Conservation (phyloP, 768 basidiomycete species). For the Solioccasus polychromus region DNA sequence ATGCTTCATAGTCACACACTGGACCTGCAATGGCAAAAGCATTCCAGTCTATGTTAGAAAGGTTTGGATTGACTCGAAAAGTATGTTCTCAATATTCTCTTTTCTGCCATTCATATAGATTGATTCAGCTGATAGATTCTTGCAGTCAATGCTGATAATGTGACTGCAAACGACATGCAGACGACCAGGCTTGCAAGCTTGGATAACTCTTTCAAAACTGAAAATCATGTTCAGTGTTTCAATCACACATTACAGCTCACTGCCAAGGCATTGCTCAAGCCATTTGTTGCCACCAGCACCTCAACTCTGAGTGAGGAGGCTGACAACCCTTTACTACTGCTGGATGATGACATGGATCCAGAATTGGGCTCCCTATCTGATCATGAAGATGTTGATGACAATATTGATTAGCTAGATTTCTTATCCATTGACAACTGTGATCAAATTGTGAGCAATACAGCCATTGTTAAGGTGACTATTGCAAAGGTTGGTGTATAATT, state of each 20-base stretch:
- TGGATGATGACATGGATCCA: neutral
- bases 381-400: too few relatives aligned
- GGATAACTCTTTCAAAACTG: neutral
- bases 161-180: neutral
- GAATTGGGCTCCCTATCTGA: too few relatives aligned
- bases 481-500: neutral
- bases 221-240: neutral
- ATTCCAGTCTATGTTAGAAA: neutral
- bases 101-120: neutral
- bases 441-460: too few relatives aligned
- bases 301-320: too few relatives aligned
- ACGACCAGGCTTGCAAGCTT: neutral
- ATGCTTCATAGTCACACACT: neutral
- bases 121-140: neutral
- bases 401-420: too few relatives aligned
- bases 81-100: neutral
- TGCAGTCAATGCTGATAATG: neutral
- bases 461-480: neutral
- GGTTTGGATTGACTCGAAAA: neutral
- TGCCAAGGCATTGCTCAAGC: neutral
- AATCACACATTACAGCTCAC: conserved; percentile 2
- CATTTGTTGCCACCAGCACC: neutral
- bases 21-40: neutral
- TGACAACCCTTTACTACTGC: neutral
- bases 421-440: too few relatives aligned